A percentile compares a stretch with the other conserved stretches of the same genome.
These are phyloP conservation scores for Verticillium longisporum DNA, from an alignment of 2,329 filamentous ascomycete species.

Conservation along the genomic window DNA sequence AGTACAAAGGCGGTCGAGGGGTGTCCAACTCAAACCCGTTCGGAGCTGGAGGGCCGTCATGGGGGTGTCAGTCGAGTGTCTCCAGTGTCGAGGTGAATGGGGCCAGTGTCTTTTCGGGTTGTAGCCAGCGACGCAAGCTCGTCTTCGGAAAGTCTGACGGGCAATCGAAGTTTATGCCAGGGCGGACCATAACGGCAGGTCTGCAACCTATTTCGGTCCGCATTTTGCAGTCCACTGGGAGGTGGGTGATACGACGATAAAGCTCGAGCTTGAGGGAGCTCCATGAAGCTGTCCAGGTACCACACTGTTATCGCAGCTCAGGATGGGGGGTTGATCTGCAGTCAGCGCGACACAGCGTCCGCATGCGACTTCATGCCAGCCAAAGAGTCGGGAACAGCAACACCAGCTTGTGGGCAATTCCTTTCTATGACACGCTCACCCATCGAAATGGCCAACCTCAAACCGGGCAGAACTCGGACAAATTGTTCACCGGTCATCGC, in stretches of 20 bases:
- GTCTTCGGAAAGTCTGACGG: not conserved
- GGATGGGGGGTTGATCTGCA: not conserved
- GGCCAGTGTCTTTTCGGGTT: not conserved
- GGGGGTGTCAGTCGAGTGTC: not conserved
- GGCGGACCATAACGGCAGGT: not conserved
- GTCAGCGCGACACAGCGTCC: not conserved
- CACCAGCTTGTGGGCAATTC: not conserved
- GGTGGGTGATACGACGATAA: not conserved
- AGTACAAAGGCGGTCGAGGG: not conserved
- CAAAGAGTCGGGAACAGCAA: not conserved
- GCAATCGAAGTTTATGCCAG: not conserved
- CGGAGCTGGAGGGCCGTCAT: not conserved
- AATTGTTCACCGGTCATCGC: not conserved
- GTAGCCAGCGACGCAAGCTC: not conserved
- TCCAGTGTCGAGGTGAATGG: not conserved
- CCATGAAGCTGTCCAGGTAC: not conserved
- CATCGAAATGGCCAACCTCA: not conserved
- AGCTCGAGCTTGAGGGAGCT: not conserved
- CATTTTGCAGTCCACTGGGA: not conserved
- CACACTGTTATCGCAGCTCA: not conserved
- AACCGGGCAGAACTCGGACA: not conserved
- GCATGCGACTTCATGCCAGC: not conserved
- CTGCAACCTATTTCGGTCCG: not conserved
- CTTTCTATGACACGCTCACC: not conserved
- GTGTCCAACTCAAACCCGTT: not conserved